A percentile compares a stretch with the other conserved stretches of the same genome.
These are phyloP conservation scores for Crepidotus variabilis DNA, from an alignment of 768 basidiomycete species.

Conservation along the genomic window DNA sequence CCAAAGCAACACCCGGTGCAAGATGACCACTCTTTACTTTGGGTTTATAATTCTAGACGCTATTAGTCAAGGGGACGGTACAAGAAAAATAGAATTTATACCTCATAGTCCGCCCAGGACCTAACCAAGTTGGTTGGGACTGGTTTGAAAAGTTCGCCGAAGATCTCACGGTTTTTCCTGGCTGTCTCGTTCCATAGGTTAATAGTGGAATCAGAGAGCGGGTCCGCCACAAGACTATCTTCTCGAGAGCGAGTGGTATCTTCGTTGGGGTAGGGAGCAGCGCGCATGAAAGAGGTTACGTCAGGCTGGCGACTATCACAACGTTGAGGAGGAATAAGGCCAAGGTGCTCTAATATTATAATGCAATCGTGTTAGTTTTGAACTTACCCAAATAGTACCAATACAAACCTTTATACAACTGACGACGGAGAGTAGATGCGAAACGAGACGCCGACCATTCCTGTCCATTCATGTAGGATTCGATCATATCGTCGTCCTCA, in stretches of 20 bases:
- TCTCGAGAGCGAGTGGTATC: slow-evolving; percentile 59
- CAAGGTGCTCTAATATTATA: slow-evolving; percentile 90
- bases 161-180: slow-evolving; percentile 76
- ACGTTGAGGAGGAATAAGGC: slow-evolving; percentile 75
- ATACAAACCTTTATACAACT: slow-evolving; percentile 58
- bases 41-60: slow-evolving; percentile 63
- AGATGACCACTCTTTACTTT: slow-evolving; percentile 82
- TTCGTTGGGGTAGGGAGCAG: slow-evolving; percentile 67
- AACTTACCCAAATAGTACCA: not conserved
- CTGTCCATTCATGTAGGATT: slow-evolving; percentile 73
- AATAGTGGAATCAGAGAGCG: slow-evolving; percentile 59
- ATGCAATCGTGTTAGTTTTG: slow-evolving; percentile 5
- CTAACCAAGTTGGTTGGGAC: slow-evolving; percentile 81
- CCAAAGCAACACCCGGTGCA: slow-evolving; percentile 59
- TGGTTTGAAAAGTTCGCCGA: slow-evolving; percentile 83
- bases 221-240: slow-evolving; percentile 74
- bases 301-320: slow-evolving; percentile 29
- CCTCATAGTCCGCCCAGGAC: slow-evolving; percentile 76
- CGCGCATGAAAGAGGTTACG: slow-evolving; percentile 67
- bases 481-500: slow-evolving; percentile 80
- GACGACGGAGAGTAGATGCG: slow-evolving; percentile 78
- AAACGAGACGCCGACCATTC: slow-evolving; percentile 73
- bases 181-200: slow-evolving; percentile 70
- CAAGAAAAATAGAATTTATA: slow-evolving; percentile 24
- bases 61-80: not conserved